These are phyloP conservation scores for Monosporascus sp. DNA, from an alignment of 2,329 filamentous ascomycete species.

Conservation along the genomic window DNA sequence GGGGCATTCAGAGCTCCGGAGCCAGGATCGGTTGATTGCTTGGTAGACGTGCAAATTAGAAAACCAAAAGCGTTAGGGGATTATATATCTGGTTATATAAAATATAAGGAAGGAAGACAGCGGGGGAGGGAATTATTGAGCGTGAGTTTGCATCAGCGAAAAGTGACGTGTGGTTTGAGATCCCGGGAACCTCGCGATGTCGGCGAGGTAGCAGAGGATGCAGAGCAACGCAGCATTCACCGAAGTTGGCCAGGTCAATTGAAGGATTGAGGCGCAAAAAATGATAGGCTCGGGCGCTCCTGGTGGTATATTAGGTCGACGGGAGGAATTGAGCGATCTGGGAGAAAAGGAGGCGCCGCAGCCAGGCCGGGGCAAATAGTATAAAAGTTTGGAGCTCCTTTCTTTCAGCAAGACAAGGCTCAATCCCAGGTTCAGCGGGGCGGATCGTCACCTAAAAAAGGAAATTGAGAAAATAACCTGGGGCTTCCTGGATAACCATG, in stretches of 20 bases:
- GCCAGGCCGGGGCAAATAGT: neutral
- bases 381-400: neutral
- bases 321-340: neutral
- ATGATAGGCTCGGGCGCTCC: neutral
- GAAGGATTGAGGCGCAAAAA: neutral
- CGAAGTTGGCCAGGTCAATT: neutral
- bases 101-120: neutral
- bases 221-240: neutral
- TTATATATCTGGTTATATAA: too few species aligned
- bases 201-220: neutral
- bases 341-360: neutral
- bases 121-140: neutral
- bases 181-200: too few species aligned
- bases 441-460: neutral
- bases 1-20: neutral
- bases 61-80: too few species aligned
- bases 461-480: neutral
- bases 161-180: too few species aligned
- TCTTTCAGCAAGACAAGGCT: neutral
- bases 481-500: too few species aligned
- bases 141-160: too few species aligned
- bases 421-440: neutral
- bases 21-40: too few species aligned
- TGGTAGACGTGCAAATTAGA: too few species aligned
- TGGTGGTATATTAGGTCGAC: neutral